Evolutionary conservation across 1,284 basidiomycete genomes (phyloP), one percentile per base, ranked within the genome.

Genomic region (Spongispora temasekensis): DNA sequence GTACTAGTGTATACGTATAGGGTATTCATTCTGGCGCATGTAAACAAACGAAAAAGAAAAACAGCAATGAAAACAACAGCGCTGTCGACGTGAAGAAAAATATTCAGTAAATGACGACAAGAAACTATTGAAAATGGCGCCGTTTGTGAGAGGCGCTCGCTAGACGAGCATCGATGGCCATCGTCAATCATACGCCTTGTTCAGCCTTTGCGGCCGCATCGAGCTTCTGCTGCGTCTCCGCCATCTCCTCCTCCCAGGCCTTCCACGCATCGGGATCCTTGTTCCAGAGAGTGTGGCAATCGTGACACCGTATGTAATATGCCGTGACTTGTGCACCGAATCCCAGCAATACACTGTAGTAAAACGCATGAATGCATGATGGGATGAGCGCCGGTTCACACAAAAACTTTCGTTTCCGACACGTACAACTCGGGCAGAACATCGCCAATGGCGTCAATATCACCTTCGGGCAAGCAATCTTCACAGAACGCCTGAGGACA

Each of bases 401-500:
- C n/a, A 25, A 57, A 44, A 48, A 31, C 23, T 13, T 27, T 55
- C 51, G 23, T n/a, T n/a, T n/a, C n/a, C n/a, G n/a, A n/a, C 30
- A 78, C 81, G 57, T 64, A 84, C 83, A 86, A 83, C 70, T 87
- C 84, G 10, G 86, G 85, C 15, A 87, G 64, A 4, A 71, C 70
- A 5, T 85, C 83, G 3, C 85, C 85, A 34, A 87, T 70, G 13
- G 80, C 76, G 28, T 80, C 78, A 34, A 84, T 74, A 7, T 83
- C 79, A 13, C 78, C 81, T 8, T 71, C 65, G 4, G 82, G 79
- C 35, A 87, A 62, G 67, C 86, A 87, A 64, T 87, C 86, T 61
- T 87, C 84, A 69, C 86, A 88, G 61, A 80, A 84, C 2, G 86
- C 82, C 58, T 79, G 73, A 17, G 82, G 79, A 66, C 85, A 87